Percentiles rank a stretch among this genome's conserved stretches.
phyloP scores from a whole-genome alignment of 208 protist species.

The Leishmania martiniquensis region DNA sequence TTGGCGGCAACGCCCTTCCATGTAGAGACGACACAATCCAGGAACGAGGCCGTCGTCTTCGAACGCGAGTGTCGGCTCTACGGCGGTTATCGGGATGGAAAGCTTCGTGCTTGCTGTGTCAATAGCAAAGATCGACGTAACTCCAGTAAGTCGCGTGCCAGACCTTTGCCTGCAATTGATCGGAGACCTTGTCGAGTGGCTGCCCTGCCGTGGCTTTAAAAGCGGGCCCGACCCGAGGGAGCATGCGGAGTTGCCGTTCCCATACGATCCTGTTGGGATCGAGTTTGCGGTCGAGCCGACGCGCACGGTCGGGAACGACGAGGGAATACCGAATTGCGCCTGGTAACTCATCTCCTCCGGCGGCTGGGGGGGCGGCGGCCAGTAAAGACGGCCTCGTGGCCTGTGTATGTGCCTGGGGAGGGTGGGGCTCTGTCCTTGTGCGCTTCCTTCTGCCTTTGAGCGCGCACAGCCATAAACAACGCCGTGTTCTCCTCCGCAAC shows the following conservation, averaged over 20 bases:
- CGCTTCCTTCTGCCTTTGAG: background rate
- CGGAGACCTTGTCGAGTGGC: background rate
- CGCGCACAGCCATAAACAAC: no score
- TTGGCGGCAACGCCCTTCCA: conserved; percentile 80
- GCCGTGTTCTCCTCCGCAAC: no score
- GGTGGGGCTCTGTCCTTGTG: background rate
- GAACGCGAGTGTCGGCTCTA: conserved; percentile 76
- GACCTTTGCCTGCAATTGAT: background rate
- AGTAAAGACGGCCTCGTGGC: background rate
- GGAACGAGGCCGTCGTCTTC: conserved; percentile 82
- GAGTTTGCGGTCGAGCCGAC: conserved; percentile 22
- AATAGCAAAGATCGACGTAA: conserved; percentile 60
- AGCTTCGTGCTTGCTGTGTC: conserved; percentile 87
- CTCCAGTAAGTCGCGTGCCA: background rate
- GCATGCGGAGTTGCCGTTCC: conserved; percentile 14
- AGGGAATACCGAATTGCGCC: conserved; percentile 5
- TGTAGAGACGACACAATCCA: conserved; percentile 77
- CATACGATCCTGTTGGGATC: conserved; percentile 12
- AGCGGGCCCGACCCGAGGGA: conserved; percentile 26
- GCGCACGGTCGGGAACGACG: conserved; percentile 17
- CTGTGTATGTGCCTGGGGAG: background rate
- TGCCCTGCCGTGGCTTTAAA: conserved; percentile 21
- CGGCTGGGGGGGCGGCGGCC: background rate
- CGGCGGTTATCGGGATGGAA: conserved; percentile 58
- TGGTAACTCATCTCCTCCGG: conserved; percentile 17